phyloP scores from a whole-genome alignment of 768 basidiomycete genomes.

The Lactifluus volemus region DNA sequence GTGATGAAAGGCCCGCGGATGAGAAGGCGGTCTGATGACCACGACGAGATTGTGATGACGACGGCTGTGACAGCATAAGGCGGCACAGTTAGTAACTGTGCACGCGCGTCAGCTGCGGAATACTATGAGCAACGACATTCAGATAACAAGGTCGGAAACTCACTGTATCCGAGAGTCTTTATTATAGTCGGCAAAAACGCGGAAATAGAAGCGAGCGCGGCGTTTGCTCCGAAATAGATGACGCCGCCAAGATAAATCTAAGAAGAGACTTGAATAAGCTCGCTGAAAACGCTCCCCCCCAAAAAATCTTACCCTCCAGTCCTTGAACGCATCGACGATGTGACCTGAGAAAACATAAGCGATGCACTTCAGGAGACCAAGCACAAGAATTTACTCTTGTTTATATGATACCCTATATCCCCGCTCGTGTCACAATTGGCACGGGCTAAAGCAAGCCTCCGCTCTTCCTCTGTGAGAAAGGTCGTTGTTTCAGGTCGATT shows the following conservation, averaged over 20 bases:
- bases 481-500: conserved; percentile 63
- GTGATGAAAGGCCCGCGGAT: conserved; percentile 46
- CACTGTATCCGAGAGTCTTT: conserved; percentile 61
- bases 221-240: conserved; percentile 73
- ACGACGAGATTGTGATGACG: conserved; percentile 51
- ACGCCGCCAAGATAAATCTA: conserved; percentile 59
- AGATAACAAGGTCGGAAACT: conserved; percentile 23
- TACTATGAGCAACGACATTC: conserved; percentile 6
- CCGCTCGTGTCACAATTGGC: conserved; percentile 59
- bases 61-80: conserved; percentile 68
- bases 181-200: conserved; percentile 83
- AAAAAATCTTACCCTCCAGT: conserved; percentile 51
- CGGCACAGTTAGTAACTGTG: conserved; percentile 72
- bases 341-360: conserved; percentile 38
- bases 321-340: conserved; percentile 50
- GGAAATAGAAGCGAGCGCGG: conserved; percentile 67
- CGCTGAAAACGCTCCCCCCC: not conserved
- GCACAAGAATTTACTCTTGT: conserved; percentile 38
- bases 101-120: conserved; percentile 46
- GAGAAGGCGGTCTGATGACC: conserved; percentile 57
- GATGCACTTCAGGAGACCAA: not conserved
- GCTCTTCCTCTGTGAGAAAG: conserved; percentile 42
- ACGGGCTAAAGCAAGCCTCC: conserved; percentile 55
- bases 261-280: not conserved
- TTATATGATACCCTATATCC: conserved; percentile 55